Evolutionary conservation across 371 early-diverging fungal genomes (phyloP).

Genomic region (Rhizopus stolonifer): DNA sequence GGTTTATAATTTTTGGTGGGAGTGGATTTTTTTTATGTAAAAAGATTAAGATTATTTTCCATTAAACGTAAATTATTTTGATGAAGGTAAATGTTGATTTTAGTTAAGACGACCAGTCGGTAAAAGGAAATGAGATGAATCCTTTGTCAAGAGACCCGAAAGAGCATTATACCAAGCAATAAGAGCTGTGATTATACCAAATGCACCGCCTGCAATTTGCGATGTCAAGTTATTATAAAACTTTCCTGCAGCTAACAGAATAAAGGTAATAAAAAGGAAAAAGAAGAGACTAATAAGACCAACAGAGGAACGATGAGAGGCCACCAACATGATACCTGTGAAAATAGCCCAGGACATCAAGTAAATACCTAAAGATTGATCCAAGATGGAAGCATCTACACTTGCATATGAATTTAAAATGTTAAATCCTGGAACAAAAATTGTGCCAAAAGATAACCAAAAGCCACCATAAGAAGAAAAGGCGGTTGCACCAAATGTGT

Average conservation of each 20-base stretch:
- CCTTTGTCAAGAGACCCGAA: slow-evolving; percentile 56
- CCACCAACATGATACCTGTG: slow-evolving; percentile 66
- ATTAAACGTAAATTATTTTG: too few relatives aligned
- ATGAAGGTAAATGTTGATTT: too few relatives aligned
- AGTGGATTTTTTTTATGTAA: too few relatives aligned
- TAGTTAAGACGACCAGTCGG: slow-evolving; percentile 53
- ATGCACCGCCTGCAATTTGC: slow-evolving; percentile 60
- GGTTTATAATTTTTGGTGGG: too few relatives aligned
- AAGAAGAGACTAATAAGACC: slow-evolving; percentile 63
- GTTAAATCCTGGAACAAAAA: slow-evolving; percentile 60
- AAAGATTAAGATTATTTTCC: too few relatives aligned
- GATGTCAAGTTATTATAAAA: slow-evolving; percentile 32
- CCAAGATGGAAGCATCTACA: slow-evolving; percentile 36
- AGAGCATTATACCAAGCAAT: slow-evolving; percentile 77
- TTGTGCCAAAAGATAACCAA: slow-evolving; percentile 74
- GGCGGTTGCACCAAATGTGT: slow-evolving; percentile 84
- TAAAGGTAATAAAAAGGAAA: slow-evolving; percentile 63
- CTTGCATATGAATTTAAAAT: slow-evolving; percentile 42
- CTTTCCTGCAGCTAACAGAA: slow-evolving; percentile 55
- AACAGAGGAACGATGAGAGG: slow-evolving; percentile 64
- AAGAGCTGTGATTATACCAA: slow-evolving; percentile 67
- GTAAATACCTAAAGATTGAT: slow-evolving; percentile 67
- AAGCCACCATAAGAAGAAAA: slow-evolving; percentile 79
- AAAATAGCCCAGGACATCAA: slow-evolving; percentile 69
- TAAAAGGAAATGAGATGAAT: slow-evolving; percentile 58